These are phyloP conservation scores for Gossypium trilobum DNA, from an alignment of 441 rosid genomes.

Conservation along the genomic window DNA sequence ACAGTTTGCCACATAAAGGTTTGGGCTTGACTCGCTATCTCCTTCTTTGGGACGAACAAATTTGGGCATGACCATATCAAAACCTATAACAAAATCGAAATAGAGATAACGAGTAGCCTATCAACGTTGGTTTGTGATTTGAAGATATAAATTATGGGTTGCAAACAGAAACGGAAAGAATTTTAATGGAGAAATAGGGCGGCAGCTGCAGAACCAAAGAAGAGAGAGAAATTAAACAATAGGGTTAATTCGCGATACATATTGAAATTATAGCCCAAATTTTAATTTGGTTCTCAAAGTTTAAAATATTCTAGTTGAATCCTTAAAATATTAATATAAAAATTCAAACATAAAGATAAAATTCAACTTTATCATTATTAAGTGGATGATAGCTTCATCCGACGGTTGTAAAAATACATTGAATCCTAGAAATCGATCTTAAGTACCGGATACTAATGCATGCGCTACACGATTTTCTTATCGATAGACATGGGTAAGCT, in stretches of 20 bases:
- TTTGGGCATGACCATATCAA: slow-evolving; percentile 50
- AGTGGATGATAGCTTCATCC: too few relatives aligned
- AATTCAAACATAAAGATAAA: too few relatives aligned
- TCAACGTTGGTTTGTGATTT: neutral
- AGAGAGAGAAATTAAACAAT: neutral
- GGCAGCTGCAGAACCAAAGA: neutral
- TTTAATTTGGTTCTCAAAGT: too few relatives aligned
- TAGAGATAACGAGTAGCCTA: neutral
- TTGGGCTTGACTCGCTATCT: slow-evolving; percentile 28
- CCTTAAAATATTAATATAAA: too few relatives aligned
- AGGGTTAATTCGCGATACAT: neutral
- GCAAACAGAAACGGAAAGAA: neutral
- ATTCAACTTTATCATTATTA: too few relatives aligned
- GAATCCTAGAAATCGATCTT: too few relatives aligned
- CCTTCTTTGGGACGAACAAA: slow-evolving; percentile 44
- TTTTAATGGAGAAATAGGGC: neutral
- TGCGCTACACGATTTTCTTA: too few relatives aligned
- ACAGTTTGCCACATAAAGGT: slow-evolving; percentile 80
- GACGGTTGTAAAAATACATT: too few relatives aligned
- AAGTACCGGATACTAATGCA: too few relatives aligned
- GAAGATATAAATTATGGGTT: neutral
- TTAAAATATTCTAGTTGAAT: too few relatives aligned
- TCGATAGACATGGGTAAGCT: too few relatives aligned
- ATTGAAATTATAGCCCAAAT: neutral
- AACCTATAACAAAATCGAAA: neutral